Conservation (phyloP, 2,329 filamentous ascomycete genomes). For the Grosmannia clavigera region DNA sequence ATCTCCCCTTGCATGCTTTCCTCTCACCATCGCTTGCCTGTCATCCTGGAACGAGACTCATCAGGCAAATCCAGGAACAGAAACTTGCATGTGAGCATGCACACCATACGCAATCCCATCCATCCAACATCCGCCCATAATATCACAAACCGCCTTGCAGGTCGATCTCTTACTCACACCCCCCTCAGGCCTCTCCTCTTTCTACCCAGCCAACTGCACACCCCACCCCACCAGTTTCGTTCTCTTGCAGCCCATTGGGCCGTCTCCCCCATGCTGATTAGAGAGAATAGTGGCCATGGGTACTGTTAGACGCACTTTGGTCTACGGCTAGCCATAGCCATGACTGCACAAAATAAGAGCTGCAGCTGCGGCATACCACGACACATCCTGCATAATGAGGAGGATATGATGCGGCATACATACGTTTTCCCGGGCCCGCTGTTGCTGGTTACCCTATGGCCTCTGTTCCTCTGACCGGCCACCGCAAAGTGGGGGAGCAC, state of each 20-base stretch:
- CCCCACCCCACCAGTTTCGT: not conserved
- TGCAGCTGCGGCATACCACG: not conserved
- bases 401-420: not conserved
- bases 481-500: not conserved
- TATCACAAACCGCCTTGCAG: not conserved
- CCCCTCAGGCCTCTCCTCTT: not conserved
- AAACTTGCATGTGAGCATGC: not conserved
- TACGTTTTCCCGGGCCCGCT: not conserved
- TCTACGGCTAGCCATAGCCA: no score
- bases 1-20: not conserved
- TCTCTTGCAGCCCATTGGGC: not conserved
- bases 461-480: not conserved
- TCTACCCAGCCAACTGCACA: not conserved
- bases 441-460: not conserved
- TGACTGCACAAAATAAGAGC: not conserved
- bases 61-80: not conserved
- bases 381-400: not conserved
- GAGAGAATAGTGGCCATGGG: not conserved
- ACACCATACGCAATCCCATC: not conserved
- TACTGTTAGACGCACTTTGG: not conserved
- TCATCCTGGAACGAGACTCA: not conserved
- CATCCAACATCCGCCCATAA: not conserved
- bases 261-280: not conserved
- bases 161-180: not conserved
- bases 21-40: not conserved